Evolutionary conservation across 2,329 filamentous ascomycete genomes (phyloP).

Genomic region (Zasmidium angulare): DNA sequence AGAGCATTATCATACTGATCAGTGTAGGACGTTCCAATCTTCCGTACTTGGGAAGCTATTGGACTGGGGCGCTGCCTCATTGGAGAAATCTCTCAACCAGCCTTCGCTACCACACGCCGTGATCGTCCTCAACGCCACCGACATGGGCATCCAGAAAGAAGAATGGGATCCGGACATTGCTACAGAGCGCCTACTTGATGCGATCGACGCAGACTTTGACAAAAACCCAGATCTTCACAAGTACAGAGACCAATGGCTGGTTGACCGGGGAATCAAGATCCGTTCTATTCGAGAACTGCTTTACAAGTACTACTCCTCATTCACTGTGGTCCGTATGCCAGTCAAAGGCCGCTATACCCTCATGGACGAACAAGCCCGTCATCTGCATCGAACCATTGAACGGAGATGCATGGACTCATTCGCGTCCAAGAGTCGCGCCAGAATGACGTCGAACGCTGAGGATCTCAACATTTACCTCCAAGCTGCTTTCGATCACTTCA

Average conservation of each 20-base stretch:
- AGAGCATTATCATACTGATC: too few relatives aligned
- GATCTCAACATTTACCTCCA: constrained; percentile 47
- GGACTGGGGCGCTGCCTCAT: constrained; percentile 48
- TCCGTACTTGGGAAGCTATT: constrained; percentile 45
- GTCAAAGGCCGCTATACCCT: constrained; percentile 40
- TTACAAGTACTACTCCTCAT: constrained; percentile 48
- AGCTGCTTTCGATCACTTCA: constrained; percentile 49
- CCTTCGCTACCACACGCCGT: constrained; percentile 54
- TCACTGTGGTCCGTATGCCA: constrained; percentile 49
- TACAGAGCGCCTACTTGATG: constrained; percentile 41
- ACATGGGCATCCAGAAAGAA: constrained; percentile 38
- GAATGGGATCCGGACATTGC: constrained; percentile 47
- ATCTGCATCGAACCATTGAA: constrained; percentile 42
- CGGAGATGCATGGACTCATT: constrained; percentile 37
- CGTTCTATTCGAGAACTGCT: constrained; percentile 43
- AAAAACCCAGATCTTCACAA: too few relatives aligned
- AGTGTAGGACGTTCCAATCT: constrained; percentile 23
- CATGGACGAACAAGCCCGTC: constrained; percentile 46
- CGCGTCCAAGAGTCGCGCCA: constrained; percentile 41
- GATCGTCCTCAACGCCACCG: constrained; percentile 50
- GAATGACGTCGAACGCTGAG: constrained; percentile 46
- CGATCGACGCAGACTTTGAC: constrained; percentile 28
- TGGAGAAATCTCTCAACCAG: constrained; percentile 54
- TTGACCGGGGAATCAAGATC: constrained; percentile 34
- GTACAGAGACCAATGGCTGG: constrained; percentile 35